phyloP scores from a whole-genome alignment of 1,284 basidiomycete species.

The Cutaneotrichosporon sp. region DNA sequence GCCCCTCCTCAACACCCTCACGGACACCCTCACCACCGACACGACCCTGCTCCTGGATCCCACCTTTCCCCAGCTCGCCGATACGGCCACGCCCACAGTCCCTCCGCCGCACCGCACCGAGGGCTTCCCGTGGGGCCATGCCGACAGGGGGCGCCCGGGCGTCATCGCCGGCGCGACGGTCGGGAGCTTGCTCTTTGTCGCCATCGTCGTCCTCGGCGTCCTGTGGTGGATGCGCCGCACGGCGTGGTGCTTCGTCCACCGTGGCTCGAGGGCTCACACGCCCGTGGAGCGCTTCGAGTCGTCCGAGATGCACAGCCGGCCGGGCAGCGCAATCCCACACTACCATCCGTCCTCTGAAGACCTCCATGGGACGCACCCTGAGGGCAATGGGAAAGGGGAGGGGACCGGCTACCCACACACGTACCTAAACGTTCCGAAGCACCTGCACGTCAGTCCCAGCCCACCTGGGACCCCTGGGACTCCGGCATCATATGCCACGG shows the following conservation, averaged over 20 bases:
- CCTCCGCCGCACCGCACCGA: neutral
- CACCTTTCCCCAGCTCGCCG: neutral
- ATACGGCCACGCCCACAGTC: neutral
- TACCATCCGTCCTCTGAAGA: neutral
- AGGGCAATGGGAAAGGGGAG: neutral
- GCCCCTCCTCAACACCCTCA: neutral
- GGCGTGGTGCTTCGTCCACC: constrained; percentile 5
- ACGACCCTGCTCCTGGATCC: neutral
- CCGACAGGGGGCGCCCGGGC: constrained; percentile 4
- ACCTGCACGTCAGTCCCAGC: neutral
- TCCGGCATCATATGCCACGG: neutral
- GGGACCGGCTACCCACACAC: neutral
- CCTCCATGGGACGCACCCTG: neutral
- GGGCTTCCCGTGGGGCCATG: neutral
- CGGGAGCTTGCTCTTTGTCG: constrained; percentile 1
- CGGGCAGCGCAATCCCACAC: neutral
- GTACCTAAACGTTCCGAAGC: neutral
- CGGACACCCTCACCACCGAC: too few relatives aligned
- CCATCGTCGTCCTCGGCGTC: constrained; percentile 1
- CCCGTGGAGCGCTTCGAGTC: neutral
- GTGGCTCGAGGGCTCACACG: neutral
- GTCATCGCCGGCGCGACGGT: constrained; percentile 5
- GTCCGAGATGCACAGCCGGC: neutral
- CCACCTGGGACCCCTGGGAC: neutral
- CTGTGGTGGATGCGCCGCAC: constrained; percentile 1